phyloP scores from a whole-genome alignment of 345 rosid species.

The Corymbia maculata region DNA sequence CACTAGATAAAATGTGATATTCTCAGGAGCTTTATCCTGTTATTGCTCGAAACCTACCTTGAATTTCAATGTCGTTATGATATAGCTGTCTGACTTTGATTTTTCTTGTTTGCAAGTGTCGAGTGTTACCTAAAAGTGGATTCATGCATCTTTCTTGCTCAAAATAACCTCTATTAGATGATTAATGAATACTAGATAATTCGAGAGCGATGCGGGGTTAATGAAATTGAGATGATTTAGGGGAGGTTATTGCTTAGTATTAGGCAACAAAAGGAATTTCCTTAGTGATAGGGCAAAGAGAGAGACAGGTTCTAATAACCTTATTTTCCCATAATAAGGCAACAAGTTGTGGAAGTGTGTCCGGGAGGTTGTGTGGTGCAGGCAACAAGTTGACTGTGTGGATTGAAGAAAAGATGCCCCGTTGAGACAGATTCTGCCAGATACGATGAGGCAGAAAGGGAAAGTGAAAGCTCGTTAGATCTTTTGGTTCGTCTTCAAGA shows the following conservation, averaged over 20 bases:
- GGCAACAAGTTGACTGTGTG: neutral
- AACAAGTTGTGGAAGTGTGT: neutral
- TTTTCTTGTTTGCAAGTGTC: accelerated
- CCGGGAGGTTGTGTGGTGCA: neutral
- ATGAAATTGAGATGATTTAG: neutral
- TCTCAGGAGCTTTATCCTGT: neutral
- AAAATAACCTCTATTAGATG: neutral
- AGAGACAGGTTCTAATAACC: neutral
- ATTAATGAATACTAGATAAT: neutral
- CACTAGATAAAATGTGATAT: neutral
- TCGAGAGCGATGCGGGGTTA: neutral
- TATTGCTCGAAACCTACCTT: neutral
- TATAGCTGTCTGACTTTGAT: neutral
- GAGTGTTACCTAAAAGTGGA: neutral
- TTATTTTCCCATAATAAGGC: neutral
- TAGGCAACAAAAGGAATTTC: neutral
- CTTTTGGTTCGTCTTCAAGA: neutral
- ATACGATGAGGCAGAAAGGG: neutral
- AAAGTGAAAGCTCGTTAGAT: conserved; percentile 8
- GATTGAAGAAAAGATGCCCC: neutral
- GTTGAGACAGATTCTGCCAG: neutral
- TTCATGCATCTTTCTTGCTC: neutral
- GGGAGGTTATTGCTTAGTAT: neutral
- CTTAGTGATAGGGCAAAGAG: neutral
- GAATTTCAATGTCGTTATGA: accelerated